A percentile compares a stretch with the other conserved stretches of the same genome.
phyloP scores from a whole-genome alignment of 345 rosid species.

The Gynandropsis gynandra region DNA sequence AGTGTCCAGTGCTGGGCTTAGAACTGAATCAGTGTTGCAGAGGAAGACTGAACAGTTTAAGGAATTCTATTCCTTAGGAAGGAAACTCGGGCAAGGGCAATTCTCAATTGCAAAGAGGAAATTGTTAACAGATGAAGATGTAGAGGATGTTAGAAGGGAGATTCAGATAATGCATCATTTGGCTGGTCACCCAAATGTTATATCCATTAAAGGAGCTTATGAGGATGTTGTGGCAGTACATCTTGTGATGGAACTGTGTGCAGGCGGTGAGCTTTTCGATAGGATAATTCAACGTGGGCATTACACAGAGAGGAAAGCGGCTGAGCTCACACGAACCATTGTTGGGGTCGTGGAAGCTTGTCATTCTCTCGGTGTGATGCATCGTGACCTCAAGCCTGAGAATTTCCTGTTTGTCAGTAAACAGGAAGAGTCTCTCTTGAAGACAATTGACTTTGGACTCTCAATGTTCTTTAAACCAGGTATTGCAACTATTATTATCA shows the following conservation, averaged over 20 bases:
- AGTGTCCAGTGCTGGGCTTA: constrained; percentile 67
- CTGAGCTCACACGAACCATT: constrained; percentile 71
- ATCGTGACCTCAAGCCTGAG: constrained; percentile 87
- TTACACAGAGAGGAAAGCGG: constrained; percentile 78
- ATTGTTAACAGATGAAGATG: constrained; percentile 67
- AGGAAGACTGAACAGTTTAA: constrained; percentile 65
- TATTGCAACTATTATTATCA: constrained; percentile 19
- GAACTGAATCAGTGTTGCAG: constrained; percentile 60
- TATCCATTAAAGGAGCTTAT: constrained; percentile 69
- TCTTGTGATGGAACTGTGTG: constrained; percentile 81
- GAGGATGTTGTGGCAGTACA: constrained; percentile 85
- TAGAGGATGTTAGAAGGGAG: constrained; percentile 82
- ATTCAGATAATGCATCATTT: constrained; percentile 91
- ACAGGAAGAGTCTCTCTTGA: constrained; percentile 66
- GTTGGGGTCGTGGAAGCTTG: constrained; percentile 87
- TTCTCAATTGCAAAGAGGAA: constrained; percentile 89
- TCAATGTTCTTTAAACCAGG: constrained; percentile 87
- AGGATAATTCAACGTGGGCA: constrained; percentile 84
- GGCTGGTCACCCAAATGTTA: constrained; percentile 80
- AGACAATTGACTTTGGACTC: constrained; percentile 83
- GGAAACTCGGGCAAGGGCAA: constrained; percentile 89
- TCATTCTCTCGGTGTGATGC: constrained; percentile 90
- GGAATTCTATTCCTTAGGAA: constrained; percentile 62
- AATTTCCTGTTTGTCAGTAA: constrained; percentile 65
- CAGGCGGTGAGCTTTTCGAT: constrained; percentile 86